Conservation (phyloP, 805 yeast genomes). For the Yarrowia divulgata region DNA sequence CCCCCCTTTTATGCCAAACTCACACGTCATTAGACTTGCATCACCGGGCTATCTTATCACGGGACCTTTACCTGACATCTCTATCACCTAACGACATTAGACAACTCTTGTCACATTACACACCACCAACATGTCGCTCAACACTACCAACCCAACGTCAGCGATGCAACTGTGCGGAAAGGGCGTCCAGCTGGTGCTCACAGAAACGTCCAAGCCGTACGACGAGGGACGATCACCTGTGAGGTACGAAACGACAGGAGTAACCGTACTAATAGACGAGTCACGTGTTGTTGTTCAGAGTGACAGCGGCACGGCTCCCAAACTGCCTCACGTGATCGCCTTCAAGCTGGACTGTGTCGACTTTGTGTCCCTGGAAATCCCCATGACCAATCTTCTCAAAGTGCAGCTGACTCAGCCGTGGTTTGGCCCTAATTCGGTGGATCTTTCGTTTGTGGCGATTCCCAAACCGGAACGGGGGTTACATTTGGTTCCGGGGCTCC, state of each 20-base stretch:
- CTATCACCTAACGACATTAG: no score
- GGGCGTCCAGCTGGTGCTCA: slow-evolving; percentile 17
- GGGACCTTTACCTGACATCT: no score
- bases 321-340: slow-evolving; percentile 25
- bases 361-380: slow-evolving; percentile 45
- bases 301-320: neutral
- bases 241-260: slow-evolving; percentile 2
- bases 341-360: slow-evolving; percentile 30
- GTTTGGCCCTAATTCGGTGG: slow-evolving; percentile 50
- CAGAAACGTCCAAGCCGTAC: slow-evolving; percentile 23
- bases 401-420: slow-evolving; percentile 49
- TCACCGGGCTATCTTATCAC: neutral
- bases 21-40: neutral
- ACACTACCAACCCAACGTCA: neutral
- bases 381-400: slow-evolving; percentile 43
- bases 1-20: no score
- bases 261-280: slow-evolving; percentile 1
- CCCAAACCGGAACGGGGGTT: slow-evolving; percentile 16
- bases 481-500: slow-evolving; percentile 9
- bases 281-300: neutral
- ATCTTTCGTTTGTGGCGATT: slow-evolving; percentile 29
- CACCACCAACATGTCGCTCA: slow-evolving; percentile 4
- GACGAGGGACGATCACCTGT: slow-evolving; percentile 2
- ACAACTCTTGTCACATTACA: no score
- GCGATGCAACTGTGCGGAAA: slow-evolving; percentile 3